Percentiles rank a stretch among this genome's conserved stretches.
Conservation (phyloP, 352 stramenopile species). For the Pythium biforme region DNA sequence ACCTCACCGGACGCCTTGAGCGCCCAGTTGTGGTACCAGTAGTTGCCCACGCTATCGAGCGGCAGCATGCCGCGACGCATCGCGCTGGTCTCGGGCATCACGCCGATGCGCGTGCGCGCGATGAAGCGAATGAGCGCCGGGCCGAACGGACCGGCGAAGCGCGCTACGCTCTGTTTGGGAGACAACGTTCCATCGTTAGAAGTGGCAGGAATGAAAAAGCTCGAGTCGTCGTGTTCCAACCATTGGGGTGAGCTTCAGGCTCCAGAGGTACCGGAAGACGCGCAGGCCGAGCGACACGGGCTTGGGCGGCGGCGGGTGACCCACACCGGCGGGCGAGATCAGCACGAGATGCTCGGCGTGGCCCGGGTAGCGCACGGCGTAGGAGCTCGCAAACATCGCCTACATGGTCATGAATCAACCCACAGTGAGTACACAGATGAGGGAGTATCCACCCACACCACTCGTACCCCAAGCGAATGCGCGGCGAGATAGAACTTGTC, state of each 20-base stretch:
- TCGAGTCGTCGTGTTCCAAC: too few relatives aligned
- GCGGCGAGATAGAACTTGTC: constrained; percentile 58
- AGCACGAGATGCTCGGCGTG: constrained; percentile 56
- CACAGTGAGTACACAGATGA: background rate
- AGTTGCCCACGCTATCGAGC: constrained; percentile 38
- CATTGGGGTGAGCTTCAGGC: constrained; percentile 54
- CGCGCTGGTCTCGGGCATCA: constrained; percentile 62
- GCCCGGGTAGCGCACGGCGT: constrained; percentile 41
- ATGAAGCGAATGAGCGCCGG: constrained; percentile 49
- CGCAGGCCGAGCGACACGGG: constrained; percentile 34
- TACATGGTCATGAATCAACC: constrained; percentile 2
- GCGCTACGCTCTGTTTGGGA: constrained; percentile 36
- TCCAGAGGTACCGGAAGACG: constrained; percentile 53
- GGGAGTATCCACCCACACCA: background rate
- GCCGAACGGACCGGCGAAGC: constrained; percentile 54
- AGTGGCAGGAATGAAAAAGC: too few relatives aligned
- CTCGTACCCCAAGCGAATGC: constrained; percentile 60
- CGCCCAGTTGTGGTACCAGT: constrained; percentile 82
- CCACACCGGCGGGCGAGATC: constrained; percentile 61
- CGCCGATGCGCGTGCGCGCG: constrained; percentile 36
- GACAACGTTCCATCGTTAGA: too few relatives aligned
- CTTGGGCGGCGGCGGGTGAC: constrained; percentile 33
- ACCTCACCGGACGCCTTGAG: constrained; percentile 62
- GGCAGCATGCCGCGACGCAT: constrained; percentile 50
- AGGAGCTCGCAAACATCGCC: constrained; percentile 64